Percentiles rank a stretch among this genome's conserved stretches.
Evolutionary conservation across 73 alveolate species (phyloP).

Genomic region (Effrenium voratum): DNA sequence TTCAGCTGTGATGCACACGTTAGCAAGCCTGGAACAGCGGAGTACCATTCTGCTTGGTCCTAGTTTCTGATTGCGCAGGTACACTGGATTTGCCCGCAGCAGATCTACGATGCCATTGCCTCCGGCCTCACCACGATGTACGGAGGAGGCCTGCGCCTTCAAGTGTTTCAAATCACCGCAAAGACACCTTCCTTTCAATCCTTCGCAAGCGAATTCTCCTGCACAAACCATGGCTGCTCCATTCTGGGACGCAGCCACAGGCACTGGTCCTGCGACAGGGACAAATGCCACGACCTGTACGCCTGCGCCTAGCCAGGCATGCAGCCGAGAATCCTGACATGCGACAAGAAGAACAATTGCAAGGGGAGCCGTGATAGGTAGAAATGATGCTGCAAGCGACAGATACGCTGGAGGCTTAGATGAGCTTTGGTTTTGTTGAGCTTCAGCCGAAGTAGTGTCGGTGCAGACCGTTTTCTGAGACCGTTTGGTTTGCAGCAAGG

Average conservation of each 20-base stretch:
- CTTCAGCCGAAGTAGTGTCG: too few species aligned
- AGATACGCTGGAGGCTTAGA: conserved; percentile 28
- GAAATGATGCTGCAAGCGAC: conserved; percentile 93
- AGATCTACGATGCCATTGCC: conserved; percentile 83
- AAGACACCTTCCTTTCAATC: background rate
- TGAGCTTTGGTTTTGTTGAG: too few species aligned
- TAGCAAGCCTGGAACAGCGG: too few species aligned
- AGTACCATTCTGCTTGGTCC: background rate
- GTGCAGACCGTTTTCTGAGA: too few species aligned
- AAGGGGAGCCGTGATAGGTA: background rate
- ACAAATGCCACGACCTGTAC: conserved; percentile 94
- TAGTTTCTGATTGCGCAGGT: background rate
- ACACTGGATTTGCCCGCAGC: conserved; percentile 94
- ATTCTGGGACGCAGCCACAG: background rate
- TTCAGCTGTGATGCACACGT: background rate
- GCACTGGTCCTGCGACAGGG: conserved; percentile 94
- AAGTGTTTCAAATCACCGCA: background rate
- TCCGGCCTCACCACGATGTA: conserved; percentile 91
- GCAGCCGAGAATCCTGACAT: background rate
- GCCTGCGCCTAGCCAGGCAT: conserved; percentile 74
- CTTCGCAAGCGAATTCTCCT: background rate
- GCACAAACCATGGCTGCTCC: background rate
- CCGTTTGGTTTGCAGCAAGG: too few species aligned
- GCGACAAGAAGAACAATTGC: background rate
- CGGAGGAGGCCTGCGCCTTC: conserved; percentile 61